A percentile compares a stretch with the other conserved stretches of the same genome.
phyloP scores from a whole-genome alignment of 768 basidiomycete species.

The Galerina sulciceps region DNA sequence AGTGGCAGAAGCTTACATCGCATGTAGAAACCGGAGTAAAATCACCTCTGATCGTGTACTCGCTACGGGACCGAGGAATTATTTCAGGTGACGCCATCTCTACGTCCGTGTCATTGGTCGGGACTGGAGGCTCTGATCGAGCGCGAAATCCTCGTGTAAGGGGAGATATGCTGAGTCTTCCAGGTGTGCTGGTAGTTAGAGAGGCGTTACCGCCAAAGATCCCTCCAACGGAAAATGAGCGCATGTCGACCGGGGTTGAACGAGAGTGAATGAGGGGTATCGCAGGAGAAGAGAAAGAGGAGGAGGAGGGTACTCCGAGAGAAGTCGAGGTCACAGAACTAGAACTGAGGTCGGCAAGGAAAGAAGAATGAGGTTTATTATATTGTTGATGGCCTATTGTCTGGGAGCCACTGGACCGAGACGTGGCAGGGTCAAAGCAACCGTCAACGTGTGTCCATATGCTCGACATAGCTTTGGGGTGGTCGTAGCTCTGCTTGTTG shows the following conservation, averaged over 20 bases:
- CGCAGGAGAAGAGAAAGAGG: neutral
- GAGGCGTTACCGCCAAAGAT: neutral
- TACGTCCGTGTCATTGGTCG: neutral
- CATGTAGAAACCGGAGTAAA: neutral
- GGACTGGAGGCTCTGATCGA: neutral
- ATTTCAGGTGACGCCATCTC: neutral
- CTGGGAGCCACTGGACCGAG: neutral
- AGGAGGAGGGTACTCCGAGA: neutral
- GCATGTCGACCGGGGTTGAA: neutral
- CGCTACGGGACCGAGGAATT: neutral
- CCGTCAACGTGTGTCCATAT: slow-evolving; percentile 4
- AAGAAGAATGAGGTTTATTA: neutral
- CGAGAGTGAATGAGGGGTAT: neutral
- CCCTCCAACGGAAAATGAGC: neutral
- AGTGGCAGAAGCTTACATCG: neutral
- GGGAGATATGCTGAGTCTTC: neutral
- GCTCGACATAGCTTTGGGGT: neutral
- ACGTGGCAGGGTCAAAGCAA: neutral
- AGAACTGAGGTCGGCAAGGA: neutral
- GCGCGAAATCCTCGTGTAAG: neutral
- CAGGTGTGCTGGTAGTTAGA: neutral
- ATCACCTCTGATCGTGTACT: neutral
- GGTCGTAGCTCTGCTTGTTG: neutral
- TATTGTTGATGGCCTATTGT: slow-evolving; percentile 2
- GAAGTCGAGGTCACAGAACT: neutral